Base-by-base conservation (phyloP, 768 basidiomycete species). In the Xerocomus brunneocitrinus region DNA sequence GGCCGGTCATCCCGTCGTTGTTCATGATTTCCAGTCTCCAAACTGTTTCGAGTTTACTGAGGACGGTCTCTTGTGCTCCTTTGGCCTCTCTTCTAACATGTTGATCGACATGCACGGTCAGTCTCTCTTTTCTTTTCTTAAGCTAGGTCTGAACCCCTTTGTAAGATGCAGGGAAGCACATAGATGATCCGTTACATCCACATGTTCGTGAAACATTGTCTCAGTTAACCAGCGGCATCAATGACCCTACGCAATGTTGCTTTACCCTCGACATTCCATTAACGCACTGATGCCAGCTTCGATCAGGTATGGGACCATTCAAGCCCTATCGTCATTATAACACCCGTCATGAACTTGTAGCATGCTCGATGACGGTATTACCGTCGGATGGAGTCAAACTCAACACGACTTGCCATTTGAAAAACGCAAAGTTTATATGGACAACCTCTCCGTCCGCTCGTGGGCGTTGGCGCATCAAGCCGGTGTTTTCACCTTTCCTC, bases 301-400 rank as follows among this genome's bases (percentile, higher is more conserved):
- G n/a, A n/a, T n/a, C n/a, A n/a, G n/a, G n/a, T n/a, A n/a, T n/a
- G n/a, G n/a, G n/a, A n/a, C n/a, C n/a, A n/a, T n/a, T n/a, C n/a
- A n/a, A n/a, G n/a, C n/a, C n/a, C n/a, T n/a, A n/a, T n/a, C n/a
- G n/a, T n/a, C n/a, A n/a, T n/a, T n/a, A n/a, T n/a, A n/a, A n/a
- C n/a, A n/a, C n/a, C n/a, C n/a, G n/a, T n/a, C n/a, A n/a, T n/a
- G n/a, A n/a, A n/a, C n/a, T n/a, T n/a, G n/a, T n/a, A n/a, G n/a
- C n/a, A n/a, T n/a, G n/a, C n/a, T 59, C 5, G 48, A 53, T 5
- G 38, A 59, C 2, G 55, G 58, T 7, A 22, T 59, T 0, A 22
- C 49, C 3, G 24, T 52, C 1, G 42, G 55, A 1, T 59, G 50
- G 55, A 52, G 50, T n/a, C 48, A 57, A 14, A 53, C 58, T 5